Evolutionary conservation across 805 yeast species (phyloP).

Genomic region (Nakazawaea populi): DNA sequence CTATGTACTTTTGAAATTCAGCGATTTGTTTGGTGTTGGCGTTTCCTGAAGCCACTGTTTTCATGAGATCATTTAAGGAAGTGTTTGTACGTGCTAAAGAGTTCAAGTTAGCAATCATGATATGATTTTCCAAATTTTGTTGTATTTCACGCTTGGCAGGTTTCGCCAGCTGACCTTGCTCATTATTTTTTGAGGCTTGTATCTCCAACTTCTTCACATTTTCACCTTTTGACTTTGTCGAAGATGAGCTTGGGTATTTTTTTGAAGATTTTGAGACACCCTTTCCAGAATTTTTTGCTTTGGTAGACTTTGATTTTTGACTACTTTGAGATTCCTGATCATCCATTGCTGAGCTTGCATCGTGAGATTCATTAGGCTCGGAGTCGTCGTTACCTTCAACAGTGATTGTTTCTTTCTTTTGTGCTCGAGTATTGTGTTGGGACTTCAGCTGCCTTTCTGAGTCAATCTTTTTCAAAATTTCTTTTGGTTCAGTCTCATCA

Average conservation of each 20-base stretch:
- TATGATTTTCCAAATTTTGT: constrained; percentile 60
- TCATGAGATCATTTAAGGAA: constrained; percentile 67
- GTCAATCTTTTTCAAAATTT: no score
- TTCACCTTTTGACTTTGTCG: constrained; percentile 5
- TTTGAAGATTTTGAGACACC: background rate
- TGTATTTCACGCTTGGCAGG: constrained; percentile 25
- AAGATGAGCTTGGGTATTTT: background rate
- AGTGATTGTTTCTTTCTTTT: no score
- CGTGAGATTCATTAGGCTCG: no score
- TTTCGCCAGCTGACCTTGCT: constrained; percentile 10
- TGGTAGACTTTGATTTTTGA: background rate
- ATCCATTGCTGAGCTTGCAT: no score
- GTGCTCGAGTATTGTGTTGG: no score
- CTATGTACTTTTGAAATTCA: constrained; percentile 76
- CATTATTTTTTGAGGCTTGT: constrained; percentile 15
- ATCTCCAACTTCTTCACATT: constrained; percentile 13
- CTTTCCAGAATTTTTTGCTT: background rate
- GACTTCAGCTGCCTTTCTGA: no score
- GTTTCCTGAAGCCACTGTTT: constrained; percentile 76
- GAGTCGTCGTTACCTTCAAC: no score
- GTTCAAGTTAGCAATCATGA: constrained; percentile 82
- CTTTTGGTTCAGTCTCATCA: no score
- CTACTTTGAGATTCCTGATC: no score
- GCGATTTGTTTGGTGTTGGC: constrained; percentile 69
- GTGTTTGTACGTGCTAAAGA: constrained; percentile 73